A percentile compares a stretch with the other conserved stretches of the same genome.
Conservation (phyloP, 371 early-diverging fungal genomes). For the Smittium mucronatum region DNA sequence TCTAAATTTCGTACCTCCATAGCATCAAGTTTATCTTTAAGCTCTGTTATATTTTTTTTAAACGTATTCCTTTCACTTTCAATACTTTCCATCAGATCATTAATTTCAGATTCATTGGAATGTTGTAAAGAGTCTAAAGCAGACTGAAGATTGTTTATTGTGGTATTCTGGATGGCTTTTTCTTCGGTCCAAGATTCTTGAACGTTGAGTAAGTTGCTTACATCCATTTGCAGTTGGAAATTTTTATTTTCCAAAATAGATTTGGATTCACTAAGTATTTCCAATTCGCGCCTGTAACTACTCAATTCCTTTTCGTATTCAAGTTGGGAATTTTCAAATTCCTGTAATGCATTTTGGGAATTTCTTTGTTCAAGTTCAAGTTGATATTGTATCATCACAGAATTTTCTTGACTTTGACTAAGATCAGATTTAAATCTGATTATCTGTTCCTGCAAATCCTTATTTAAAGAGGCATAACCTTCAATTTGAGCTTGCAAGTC, state of each 20-base stretch:
- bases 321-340: slow-evolving; percentile 13
- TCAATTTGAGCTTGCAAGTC: slow-evolving; percentile 7
- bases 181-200: slow-evolving; percentile 38
- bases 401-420: slow-evolving; percentile 15
- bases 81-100: slow-evolving; percentile 57
- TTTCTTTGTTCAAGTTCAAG: slow-evolving; percentile 17
- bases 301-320: slow-evolving; percentile 12
- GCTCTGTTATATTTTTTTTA: slow-evolving; percentile 46
- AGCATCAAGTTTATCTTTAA: background rate
- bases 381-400: slow-evolving; percentile 25
- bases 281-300: slow-evolving; percentile 17
- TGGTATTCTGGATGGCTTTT: slow-evolving; percentile 44
- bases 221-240: slow-evolving; percentile 23
- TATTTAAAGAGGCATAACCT: background rate
- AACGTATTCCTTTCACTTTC: slow-evolving; percentile 43
- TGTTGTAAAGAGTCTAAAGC: slow-evolving; percentile 81
- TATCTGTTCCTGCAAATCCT: slow-evolving; percentile 8
- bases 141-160: slow-evolving; percentile 63
- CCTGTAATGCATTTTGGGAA: slow-evolving; percentile 11
- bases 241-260: slow-evolving; percentile 26
- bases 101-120: slow-evolving; percentile 55
- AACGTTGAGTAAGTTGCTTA: slow-evolving; percentile 21
- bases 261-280: slow-evolving; percentile 14
- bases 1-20: background rate
- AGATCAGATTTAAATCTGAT: slow-evolving; percentile 17